Percentiles rank a stretch among this genome's conserved stretches.
These are phyloP conservation scores for Fusarium lateritium DNA, from an alignment of 2,329 filamentous ascomycete genomes.

Conservation along the genomic window DNA sequence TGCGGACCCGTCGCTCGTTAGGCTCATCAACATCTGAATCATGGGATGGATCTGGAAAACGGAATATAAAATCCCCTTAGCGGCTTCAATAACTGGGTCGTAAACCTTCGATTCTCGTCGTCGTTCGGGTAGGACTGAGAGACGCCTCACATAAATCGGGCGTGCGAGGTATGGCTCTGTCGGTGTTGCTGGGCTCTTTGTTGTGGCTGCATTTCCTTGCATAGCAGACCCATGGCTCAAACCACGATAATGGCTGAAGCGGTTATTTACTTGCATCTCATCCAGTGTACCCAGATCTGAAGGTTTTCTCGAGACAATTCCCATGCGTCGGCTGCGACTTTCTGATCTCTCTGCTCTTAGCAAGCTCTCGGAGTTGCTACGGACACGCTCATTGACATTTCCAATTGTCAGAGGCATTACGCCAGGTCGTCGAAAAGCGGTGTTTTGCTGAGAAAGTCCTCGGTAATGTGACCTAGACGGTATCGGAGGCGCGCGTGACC, in stretches of 20 bases:
- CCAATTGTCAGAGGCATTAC: conserved; percentile 80
- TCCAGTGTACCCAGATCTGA: conserved; percentile 75
- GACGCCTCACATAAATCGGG: conserved; percentile 73
- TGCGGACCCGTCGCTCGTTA: conserved; percentile 72
- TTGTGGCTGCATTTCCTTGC: conserved; percentile 63
- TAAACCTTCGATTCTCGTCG: conserved; percentile 73
- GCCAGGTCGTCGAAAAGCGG: conserved; percentile 76
- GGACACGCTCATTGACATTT: conserved; percentile 76
- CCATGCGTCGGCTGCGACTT: conserved; percentile 74
- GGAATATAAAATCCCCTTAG: conserved; percentile 76
- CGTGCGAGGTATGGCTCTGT: conserved; percentile 70
- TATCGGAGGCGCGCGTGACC: conserved; percentile 78
- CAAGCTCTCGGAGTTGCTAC: conserved; percentile 76
- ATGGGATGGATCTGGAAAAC: conserved; percentile 78
- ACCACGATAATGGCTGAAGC: conserved; percentile 77
- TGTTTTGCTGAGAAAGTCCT: conserved; percentile 77
- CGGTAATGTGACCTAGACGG: conserved; percentile 84
- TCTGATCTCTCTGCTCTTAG: conserved; percentile 67
- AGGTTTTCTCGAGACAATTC: conserved; percentile 71
- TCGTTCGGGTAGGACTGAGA: conserved; percentile 75
- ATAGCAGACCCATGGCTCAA: conserved; percentile 79
- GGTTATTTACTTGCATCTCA: conserved; percentile 73
- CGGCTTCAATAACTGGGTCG: conserved; percentile 74
- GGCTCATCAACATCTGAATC: conserved; percentile 75
- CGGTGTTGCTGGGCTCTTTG: conserved; percentile 71